Base-by-base conservation (phyloP, 345 rosid species). In the Lepidium sativum region DNA sequence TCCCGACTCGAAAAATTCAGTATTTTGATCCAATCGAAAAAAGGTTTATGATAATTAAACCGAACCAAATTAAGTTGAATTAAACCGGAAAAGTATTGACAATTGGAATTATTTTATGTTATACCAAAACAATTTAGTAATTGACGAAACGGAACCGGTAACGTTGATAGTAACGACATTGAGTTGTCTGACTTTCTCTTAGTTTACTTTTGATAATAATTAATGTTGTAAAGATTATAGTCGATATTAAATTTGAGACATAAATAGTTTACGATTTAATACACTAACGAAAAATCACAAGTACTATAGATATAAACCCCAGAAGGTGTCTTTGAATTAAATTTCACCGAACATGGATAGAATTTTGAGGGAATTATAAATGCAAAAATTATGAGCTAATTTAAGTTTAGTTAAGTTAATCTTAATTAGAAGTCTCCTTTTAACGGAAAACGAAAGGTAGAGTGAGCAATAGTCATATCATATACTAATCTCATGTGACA, bases 121-220 rank as follows among this genome's bases (percentile, higher is more conserved):
- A 4, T 4, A n/a, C 13, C 16, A 43, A 10, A 42, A 32, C 21
- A 27, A 34, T 13, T 43, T 17, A 35, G 6, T 38, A 18, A 23
- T 17, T 38, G 38, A 33, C 16, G 14, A 55, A 39, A 56, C 70
- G 23, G 60, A 72, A 65, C 48, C 40, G 54, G 66, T 64, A 48
- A 64, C 16, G 31, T 8, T 33, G 60, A 55, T 48, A 12, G 65
- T 57, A 34, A 71, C 59, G 13, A 69, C 45, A 58, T 50, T 40
- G 55, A 25, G 50, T 37, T 34, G 56, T 23, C 15, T 54, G 63
- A 70, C 69, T 47, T 29, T 71, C 33, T 50, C 47, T 8, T 56
- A 23, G 65, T 41, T 71, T 71, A 57, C 70, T 71, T 72, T 63
- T 40, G 60, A 25, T 65, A 21, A 39, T 49, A 21, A 48, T 49